Evolutionary conservation across 257 asterid genomes (phyloP).

Genomic region (Solanum sitiens): DNA sequence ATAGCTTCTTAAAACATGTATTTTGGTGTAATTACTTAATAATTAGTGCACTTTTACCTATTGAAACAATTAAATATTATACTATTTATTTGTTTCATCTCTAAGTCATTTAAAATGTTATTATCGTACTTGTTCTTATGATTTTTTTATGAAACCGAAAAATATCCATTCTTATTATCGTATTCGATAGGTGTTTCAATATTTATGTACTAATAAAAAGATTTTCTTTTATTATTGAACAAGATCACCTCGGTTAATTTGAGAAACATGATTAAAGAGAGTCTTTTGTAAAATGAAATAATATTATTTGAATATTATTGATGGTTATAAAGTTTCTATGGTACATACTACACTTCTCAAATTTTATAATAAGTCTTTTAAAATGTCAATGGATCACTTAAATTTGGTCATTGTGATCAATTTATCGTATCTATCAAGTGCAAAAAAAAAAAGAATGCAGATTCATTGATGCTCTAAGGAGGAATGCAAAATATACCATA

Average conservation of each 20-base stretch:
- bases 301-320: slow-evolving; percentile 30
- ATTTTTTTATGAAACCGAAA: no score
- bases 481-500: slow-evolving; percentile 35
- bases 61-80: no score
- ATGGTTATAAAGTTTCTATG: slow-evolving; percentile 32
- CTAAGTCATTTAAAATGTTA: no score
- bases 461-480: slow-evolving; percentile 26
- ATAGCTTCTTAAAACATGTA: no score
- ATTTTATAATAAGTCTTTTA: slow-evolving; percentile 26
- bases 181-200: no score
- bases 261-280: slow-evolving; percentile 43
- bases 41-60: no score
- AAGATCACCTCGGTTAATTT: slow-evolving; percentile 34
- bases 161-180: no score
- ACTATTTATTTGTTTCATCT: no score
- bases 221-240: slow-evolving; percentile 2
- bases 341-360: slow-evolving; percentile 33
- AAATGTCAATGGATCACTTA: slow-evolving; percentile 15
- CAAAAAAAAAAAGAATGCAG: slow-evolving; percentile 18
- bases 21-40: no score
- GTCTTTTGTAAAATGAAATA: slow-evolving; percentile 36
- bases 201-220: background rate
- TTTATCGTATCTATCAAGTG: slow-evolving; percentile 23
- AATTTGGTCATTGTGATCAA: slow-evolving; percentile 31
- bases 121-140: no score